These are phyloP conservation scores for Ustilago xerochloae DNA, from an alignment of 1,284 basidiomycete genomes.

Conservation along the genomic window DNA sequence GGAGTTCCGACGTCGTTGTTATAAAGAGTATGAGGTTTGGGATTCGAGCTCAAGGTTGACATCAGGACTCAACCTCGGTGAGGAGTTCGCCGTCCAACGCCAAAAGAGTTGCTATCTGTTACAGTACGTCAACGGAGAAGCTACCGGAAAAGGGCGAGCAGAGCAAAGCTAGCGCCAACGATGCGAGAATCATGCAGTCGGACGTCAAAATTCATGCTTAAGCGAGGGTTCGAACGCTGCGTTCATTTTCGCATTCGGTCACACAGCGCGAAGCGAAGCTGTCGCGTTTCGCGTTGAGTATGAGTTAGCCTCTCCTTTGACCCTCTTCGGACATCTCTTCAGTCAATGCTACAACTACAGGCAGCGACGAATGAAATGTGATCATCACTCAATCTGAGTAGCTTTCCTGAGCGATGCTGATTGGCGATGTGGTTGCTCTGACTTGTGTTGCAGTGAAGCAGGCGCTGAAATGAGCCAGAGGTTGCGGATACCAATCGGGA, in stretches of 20 bases:
- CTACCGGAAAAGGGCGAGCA: neutral
- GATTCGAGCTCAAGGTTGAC: too few species aligned
- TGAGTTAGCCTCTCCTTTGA: neutral
- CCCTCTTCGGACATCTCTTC: neutral
- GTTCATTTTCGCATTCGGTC: slow-evolving; percentile 9
- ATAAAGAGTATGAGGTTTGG: too few species aligned
- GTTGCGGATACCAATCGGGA: too few species aligned
- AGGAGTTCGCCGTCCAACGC: neutral
- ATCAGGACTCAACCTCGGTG: slow-evolving; percentile 4
- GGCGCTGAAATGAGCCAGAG: too few species aligned
- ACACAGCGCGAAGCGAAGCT: neutral
- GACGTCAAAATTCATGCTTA: slow-evolving; percentile 11
- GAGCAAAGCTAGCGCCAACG: slow-evolving; percentile 3
- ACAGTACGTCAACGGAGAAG: neutral
- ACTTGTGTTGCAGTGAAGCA: too few species aligned
- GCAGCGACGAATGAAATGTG: too few species aligned
- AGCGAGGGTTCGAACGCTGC: neutral
- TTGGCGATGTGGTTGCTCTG: too few species aligned
- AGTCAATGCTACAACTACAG: too few species aligned
- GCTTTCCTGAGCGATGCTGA: too few species aligned
- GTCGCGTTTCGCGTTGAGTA: slow-evolving; percentile 2
- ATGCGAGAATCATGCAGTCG: slow-evolving; percentile 10
- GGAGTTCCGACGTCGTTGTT: neutral
- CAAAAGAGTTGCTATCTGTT: neutral
- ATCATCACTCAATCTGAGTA: too few species aligned